These are phyloP conservation scores for Strombidium stylifer DNA, from an alignment of 73 alveolate genomes.

Conservation along the genomic window DNA sequence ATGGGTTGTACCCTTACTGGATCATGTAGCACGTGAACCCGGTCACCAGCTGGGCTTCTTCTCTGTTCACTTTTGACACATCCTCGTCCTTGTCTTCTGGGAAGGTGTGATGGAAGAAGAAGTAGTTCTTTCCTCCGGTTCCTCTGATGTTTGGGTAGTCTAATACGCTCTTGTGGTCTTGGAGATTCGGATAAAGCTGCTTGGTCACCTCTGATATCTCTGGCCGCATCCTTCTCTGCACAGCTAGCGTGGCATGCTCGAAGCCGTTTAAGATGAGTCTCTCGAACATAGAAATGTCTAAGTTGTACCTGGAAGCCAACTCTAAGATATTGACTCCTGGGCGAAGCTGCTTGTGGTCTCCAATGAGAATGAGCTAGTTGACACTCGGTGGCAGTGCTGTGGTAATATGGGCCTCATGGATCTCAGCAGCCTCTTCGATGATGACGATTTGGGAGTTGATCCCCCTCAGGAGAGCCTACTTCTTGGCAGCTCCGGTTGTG, in stretches of 20 bases:
- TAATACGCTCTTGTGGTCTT: slow-evolving; percentile 49
- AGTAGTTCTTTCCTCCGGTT: slow-evolving; percentile 52
- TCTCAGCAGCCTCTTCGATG: slow-evolving; percentile 95
- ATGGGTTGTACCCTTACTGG: slow-evolving; percentile 50
- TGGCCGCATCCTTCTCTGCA: slow-evolving; percentile 89
- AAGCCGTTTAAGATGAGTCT: slow-evolving; percentile 70
- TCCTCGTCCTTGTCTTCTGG: slow-evolving; percentile 53
- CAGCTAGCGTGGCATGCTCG: slow-evolving; percentile 48
- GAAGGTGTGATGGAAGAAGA: slow-evolving; percentile 64
- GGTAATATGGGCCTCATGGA: slow-evolving; percentile 78
- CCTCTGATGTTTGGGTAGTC: slow-evolving; percentile 63
- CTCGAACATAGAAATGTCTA: slow-evolving; percentile 82
- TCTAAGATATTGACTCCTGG: slow-evolving; percentile 69
- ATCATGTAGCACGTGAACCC: slow-evolving; percentile 66
- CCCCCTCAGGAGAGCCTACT: slow-evolving; percentile 60
- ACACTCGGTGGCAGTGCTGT: slow-evolving; percentile 60
- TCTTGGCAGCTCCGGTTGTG: slow-evolving; percentile 86
- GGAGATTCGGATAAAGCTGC: slow-evolving; percentile 62
- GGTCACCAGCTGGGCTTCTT: slow-evolving; percentile 71
- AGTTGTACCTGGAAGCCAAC: slow-evolving; percentile 60
- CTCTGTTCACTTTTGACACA: slow-evolving; percentile 67
- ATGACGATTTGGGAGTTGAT: slow-evolving; percentile 71
- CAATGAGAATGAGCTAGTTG: slow-evolving; percentile 77
- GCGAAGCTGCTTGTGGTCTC: slow-evolving; percentile 87
- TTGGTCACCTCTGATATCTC: slow-evolving; percentile 77